Conservation (phyloP, 2,329 filamentous ascomycete species). For the Fusarium heterosporum region DNA sequence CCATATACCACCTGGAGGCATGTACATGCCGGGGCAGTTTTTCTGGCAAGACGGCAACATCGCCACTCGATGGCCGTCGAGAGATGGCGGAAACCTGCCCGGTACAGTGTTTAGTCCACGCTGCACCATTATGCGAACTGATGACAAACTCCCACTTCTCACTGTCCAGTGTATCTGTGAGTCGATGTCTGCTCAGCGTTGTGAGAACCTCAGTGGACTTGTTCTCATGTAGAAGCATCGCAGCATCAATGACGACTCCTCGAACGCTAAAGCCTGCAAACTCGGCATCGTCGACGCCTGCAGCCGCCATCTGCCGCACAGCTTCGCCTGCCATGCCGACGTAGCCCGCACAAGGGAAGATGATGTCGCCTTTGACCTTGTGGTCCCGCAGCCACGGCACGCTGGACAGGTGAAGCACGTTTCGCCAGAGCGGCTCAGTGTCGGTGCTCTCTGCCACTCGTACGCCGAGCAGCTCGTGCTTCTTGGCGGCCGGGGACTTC, state of each 20-base stretch:
- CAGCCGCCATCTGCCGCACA: conserved; percentile 30
- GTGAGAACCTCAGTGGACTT: conserved; percentile 50
- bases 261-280: conserved; percentile 35
- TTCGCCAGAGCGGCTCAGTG: conserved; percentile 39
- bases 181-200: conserved; percentile 39
- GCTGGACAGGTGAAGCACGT: conserved; percentile 37
- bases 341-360: conserved; percentile 56
- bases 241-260: conserved; percentile 44
- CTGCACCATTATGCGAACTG: conserved; percentile 34
- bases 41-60: conserved; percentile 4
- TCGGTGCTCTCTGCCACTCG: conserved; percentile 31
- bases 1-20: conserved; percentile 8
- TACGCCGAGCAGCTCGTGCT: conserved; percentile 40
- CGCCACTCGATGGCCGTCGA: conserved; percentile 8
- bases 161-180: conserved; percentile 44
- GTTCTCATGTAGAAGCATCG: conserved; percentile 47
- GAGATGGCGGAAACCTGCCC: conserved; percentile 14
- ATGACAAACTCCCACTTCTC: conserved; percentile 51
- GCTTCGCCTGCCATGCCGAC: conserved; percentile 50
- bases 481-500: conserved; percentile 11
- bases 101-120: conserved; percentile 44
- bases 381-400: conserved; percentile 60
- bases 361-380: conserved; percentile 56
- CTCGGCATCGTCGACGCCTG: conserved; percentile 12
- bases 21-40: conserved; percentile 3